These are phyloP conservation scores for Croton laevigatus DNA, from an alignment of 441 rosid species.

Conservation along the genomic window DNA sequence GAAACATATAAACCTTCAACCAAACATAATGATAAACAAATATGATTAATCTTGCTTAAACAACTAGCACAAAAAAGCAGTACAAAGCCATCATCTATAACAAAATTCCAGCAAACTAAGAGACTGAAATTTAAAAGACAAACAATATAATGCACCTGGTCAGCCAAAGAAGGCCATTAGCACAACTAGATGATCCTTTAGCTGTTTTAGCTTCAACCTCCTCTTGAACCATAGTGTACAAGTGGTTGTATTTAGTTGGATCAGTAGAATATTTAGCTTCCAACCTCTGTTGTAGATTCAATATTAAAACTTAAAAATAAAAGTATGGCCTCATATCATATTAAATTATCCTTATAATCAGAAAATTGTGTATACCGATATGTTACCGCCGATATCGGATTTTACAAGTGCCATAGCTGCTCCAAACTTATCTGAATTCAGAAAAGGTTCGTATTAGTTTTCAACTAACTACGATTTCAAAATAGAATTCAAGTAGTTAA, in stretches of 20 bases:
- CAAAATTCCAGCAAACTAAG: not conserved
- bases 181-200: slow-evolving; percentile 80
- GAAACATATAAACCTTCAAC: not conserved
- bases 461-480: slow-evolving; percentile 6
- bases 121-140: not conserved
- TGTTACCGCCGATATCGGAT: slow-evolving; percentile 84
- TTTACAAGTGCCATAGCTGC: slow-evolving; percentile 86
- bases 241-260: slow-evolving; percentile 53
- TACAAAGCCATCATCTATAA: not conserved
- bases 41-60: not conserved
- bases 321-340: no score
- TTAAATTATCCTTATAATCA: not conserved
- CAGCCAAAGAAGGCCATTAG: slow-evolving; percentile 94
- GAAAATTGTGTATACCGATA: slow-evolving; percentile 45
- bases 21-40: not conserved
- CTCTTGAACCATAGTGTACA: slow-evolving; percentile 74
- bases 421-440: slow-evolving; percentile 78
- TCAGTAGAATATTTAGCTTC: slow-evolving; percentile 63
- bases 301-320: not conserved
- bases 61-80: not conserved
- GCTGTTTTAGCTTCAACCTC: slow-evolving; percentile 75
- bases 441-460: not conserved
- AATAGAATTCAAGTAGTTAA: not conserved
- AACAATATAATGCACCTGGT: slow-evolving; percentile 49
- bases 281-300: slow-evolving; percentile 53